Conservation (phyloP, 345 rosid species). For the Turnera subulata region DNA sequence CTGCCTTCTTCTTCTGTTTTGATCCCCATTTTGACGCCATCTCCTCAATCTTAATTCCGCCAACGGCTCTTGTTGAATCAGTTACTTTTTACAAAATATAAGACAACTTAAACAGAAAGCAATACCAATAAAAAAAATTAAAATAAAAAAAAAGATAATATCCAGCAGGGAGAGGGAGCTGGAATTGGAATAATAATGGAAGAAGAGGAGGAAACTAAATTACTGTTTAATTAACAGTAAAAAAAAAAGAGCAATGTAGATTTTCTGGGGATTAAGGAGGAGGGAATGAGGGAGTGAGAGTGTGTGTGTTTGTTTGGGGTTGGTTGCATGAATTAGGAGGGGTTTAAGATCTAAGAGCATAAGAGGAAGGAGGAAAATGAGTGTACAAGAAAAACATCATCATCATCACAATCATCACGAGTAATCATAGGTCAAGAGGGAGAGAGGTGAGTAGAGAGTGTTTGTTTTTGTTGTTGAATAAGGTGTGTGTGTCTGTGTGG, state of each 20-base stretch:
- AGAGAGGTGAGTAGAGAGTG: neutral
- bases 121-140: neutral
- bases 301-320: too few species aligned
- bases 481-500: neutral
- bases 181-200: neutral
- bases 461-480: neutral
- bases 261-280: neutral
- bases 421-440: slow-evolving; percentile 1
- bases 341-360: neutral
- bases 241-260: neutral
- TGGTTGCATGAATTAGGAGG: too few species aligned
- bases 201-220: slow-evolving; percentile 12
- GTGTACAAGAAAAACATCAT: slow-evolving; percentile 10
- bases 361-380: slow-evolving; percentile 3
- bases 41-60: slow-evolving; percentile 1
- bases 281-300: too few species aligned
- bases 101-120: neutral
- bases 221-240: too few species aligned
- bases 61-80: too few species aligned
- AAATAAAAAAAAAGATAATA: neutral
- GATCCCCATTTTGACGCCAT: slow-evolving; percentile 75
- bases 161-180: neutral
- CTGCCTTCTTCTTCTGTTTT: slow-evolving; percentile 45
- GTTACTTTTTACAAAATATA: too few species aligned
- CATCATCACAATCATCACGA: neutral